Conservation (phyloP, 2,329 filamentous ascomycete genomes). For the Metarhizium humberi region DNA sequence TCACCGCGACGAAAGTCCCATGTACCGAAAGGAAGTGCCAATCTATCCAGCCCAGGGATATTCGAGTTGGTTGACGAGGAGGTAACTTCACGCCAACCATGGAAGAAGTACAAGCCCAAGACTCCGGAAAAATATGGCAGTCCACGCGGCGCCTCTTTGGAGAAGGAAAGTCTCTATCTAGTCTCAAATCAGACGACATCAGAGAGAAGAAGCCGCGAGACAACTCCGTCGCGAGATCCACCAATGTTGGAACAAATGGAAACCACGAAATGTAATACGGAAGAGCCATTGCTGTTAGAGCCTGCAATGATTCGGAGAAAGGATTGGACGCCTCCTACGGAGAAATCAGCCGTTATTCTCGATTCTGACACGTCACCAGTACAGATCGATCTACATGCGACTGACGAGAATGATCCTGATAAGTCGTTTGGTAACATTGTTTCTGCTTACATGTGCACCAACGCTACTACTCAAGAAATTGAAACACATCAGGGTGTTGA, state of each 20-base stretch:
- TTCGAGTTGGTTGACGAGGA: not conserved
- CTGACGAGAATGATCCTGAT: conserved; percentile 6
- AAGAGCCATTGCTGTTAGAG: conserved; percentile 30
- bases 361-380: conserved; percentile 21
- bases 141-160: not conserved
- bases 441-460: conserved; percentile 30
- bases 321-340: conserved; percentile 60
- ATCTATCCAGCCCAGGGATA: not conserved
- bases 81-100: conserved; percentile 19
- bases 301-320: conserved; percentile 44
- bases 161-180: no score
- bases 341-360: conserved; percentile 21
- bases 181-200: not conserved
- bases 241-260: not conserved
- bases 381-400: conserved; percentile 7
- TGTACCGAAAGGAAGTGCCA: not conserved
- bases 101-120: conserved; percentile 25
- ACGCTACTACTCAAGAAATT: conserved; percentile 6
- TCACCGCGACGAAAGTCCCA: not conserved
- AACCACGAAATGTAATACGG: not conserved
- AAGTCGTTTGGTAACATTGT: conserved; percentile 35
- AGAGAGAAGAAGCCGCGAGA: not conserved
- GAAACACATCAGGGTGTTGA: not conserved
- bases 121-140: not conserved
- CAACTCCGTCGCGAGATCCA: not conserved